These are phyloP conservation scores for Anthoceros angustus DNA, from an alignment of 225 moss, liverwort and hornwort genomes.

Conservation along the genomic window DNA sequence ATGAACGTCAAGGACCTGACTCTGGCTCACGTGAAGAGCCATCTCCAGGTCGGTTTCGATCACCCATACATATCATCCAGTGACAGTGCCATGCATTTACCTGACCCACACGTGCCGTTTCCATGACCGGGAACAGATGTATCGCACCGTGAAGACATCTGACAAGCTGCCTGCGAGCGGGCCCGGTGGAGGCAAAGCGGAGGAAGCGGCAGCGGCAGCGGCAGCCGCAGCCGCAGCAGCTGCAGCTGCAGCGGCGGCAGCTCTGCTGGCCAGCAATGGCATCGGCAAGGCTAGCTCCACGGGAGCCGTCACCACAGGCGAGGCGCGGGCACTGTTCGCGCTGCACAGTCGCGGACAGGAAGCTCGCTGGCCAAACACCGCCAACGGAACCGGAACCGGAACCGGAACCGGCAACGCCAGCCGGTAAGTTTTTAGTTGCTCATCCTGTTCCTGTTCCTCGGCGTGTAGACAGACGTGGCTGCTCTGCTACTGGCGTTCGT, in stretches of 20 bases:
- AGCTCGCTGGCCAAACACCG: no score
- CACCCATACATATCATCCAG: no score
- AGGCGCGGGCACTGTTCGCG: background rate
- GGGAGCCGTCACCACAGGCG: background rate
- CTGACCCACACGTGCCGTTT: background rate
- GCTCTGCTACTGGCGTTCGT: background rate
- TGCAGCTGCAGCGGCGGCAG: background rate
- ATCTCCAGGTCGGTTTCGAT: conserved; percentile 66
- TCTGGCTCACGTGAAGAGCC: conserved; percentile 88
- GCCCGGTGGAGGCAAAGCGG: background rate
- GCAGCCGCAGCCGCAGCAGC: background rate
- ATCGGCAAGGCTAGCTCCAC: background rate
- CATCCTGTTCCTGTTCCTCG: no score
- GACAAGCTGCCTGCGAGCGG: background rate
- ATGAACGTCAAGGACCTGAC: conserved; percentile 93
- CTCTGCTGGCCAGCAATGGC: background rate
- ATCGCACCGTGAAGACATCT: background rate
- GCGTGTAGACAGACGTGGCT: no score
- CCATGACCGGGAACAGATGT: background rate
- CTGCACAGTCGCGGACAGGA: no score
- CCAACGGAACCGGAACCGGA: background rate
- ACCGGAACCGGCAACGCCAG: background rate
- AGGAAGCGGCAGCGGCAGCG: background rate
- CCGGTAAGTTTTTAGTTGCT: no score
- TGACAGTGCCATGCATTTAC: no score